Evolutionary conservation across 805 yeast species (phyloP), one percentile per base, ranked within the genome.

Genomic region (Suhomyces sp.): DNA sequence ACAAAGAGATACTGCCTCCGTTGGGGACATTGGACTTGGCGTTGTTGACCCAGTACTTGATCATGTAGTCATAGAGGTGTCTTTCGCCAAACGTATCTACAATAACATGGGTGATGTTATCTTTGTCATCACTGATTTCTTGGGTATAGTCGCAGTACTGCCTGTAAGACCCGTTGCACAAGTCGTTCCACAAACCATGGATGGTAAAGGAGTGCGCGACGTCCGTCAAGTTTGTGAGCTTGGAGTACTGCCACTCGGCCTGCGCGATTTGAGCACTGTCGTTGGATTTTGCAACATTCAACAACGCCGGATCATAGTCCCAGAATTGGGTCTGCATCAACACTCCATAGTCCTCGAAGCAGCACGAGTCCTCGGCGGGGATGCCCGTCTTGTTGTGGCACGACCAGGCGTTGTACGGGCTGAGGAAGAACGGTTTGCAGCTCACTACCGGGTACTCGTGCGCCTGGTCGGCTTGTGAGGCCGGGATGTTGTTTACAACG

Each of bases 311-410:
- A 44, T 63, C 58, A 55, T 65, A 69, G 59, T 69, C 72, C 74
- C 78, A 73, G 54, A 74, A 75, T 57, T 75, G 79, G 7, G 79
- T 70, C 51, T 66, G 73, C 57, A 74, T 62, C 53, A 75, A 59
- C 19, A 73, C 62, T 1, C 79, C 79, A 8, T 70, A 68, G 12
- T 63, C 57, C 50, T 75, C 79, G 55, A 73, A 75, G 50, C 78
- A 75, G 53, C 79, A 75, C 4, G 65, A 64, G 65, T 89, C 84
- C 0, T 66, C 71, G 2, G 82, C 73, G 2, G 72, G 76, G 0
- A 56, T 46, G 21, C 37, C 50, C 12, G 66, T 64, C 17, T 56
- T 57, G 54, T 64, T 64, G 45, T 53, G 54, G 39, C 63, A 60
- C 4, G 64, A 54, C 24, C 47, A 60, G 1, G 57, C 49, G 40